phyloP scores from a whole-genome alignment of 1,284 basidiomycete species.

The Cryptococcus deneoformans region DNA sequence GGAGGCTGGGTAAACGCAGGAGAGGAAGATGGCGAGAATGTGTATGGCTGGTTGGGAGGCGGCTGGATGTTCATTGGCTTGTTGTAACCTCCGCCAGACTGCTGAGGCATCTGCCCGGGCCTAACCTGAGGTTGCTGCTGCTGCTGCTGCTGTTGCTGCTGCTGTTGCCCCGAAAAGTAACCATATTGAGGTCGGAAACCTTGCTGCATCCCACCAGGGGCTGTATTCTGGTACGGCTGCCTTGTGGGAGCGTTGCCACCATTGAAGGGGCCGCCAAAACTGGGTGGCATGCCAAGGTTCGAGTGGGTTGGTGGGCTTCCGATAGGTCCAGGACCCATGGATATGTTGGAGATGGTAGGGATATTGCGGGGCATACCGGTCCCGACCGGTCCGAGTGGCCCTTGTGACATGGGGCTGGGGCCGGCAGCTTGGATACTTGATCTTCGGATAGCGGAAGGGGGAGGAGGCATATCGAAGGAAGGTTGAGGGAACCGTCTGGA shows the following conservation, averaged over 20 bases:
- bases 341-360: not conserved
- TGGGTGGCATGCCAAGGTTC: not conserved
- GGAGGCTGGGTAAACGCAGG: not conserved
- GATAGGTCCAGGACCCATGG: slow-evolving; percentile 10
- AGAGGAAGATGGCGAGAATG: not conserved
- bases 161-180: not conserved
- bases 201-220: not conserved
- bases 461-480: not conserved
- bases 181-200: not conserved
- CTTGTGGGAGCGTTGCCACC: not conserved
- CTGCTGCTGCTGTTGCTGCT: not conserved
- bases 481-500: not conserved
- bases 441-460: not conserved
- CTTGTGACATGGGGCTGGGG: not conserved
- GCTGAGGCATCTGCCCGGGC: not conserved
- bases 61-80: not conserved
- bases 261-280: slow-evolving; percentile 5
- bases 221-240: not conserved
- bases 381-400: slow-evolving; percentile 3
- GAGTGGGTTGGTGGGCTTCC: slow-evolving; percentile 8
- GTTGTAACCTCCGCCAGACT: not conserved
- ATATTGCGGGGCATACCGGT: not conserved
- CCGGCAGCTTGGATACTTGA: not conserved
- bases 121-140: not conserved
- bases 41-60: not conserved